Evolutionary conservation across 208 protist genomes (phyloP).

Genomic region (Angomonas deanei): DNA sequence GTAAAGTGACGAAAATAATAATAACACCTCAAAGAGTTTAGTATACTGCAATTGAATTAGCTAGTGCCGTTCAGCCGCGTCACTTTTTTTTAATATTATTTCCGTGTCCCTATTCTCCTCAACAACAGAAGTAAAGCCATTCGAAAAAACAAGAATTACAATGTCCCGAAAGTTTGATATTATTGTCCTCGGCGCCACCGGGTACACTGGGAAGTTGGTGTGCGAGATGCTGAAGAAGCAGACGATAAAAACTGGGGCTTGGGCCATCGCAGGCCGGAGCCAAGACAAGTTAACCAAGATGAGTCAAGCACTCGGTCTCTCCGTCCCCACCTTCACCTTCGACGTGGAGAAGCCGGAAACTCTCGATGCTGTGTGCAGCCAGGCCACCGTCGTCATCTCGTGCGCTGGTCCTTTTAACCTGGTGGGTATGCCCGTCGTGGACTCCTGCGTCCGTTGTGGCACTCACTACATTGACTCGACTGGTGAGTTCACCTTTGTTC

Average conservation of each 20-base stretch:
- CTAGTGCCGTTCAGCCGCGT: no score
- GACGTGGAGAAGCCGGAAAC: constrained; percentile 39
- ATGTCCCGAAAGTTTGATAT: constrained; percentile 30
- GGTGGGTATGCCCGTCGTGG: constrained; percentile 80
- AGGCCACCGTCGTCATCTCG: constrained; percentile 55
- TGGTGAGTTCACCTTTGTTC: constrained; percentile 83
- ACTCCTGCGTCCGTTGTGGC: constrained; percentile 69
- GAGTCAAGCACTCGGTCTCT: constrained; percentile 34
- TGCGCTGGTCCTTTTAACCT: constrained; percentile 80
- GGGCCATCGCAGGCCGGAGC: constrained; percentile 79
- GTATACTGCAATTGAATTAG: no score
- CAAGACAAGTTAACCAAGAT: constrained; percentile 48
- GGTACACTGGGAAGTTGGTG: constrained; percentile 77
- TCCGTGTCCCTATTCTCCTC: no score
- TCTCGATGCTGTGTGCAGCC: constrained; percentile 39
- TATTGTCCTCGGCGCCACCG: constrained; percentile 80
- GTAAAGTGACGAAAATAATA: no score
- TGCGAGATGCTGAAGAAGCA: constrained; percentile 57
- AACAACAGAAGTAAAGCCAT: no score
- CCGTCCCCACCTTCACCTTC: constrained; percentile 34
- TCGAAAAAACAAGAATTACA: background rate
- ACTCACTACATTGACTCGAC: constrained; percentile 92
- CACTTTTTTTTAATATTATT: no score
- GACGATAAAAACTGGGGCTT: constrained; percentile 16
- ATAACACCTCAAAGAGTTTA: no score